phyloP scores from a whole-genome alignment of 2,329 filamentous ascomycete species.

The Esteya vermicola region DNA sequence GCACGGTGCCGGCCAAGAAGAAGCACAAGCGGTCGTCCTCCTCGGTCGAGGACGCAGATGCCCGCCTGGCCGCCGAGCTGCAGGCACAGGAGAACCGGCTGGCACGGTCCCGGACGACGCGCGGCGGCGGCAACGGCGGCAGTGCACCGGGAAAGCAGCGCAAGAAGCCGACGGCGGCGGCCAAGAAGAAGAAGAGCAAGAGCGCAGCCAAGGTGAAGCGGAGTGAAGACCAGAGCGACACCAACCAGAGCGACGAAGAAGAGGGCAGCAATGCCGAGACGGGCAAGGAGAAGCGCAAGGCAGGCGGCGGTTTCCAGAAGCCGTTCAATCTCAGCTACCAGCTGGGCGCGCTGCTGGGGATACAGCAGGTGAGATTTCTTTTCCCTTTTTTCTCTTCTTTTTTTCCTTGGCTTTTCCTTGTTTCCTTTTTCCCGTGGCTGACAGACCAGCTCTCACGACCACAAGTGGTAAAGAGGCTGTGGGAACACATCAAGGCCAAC shows the following conservation, averaged over 20 bases:
- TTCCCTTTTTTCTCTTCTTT: neutral
- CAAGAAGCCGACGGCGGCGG: slow-evolving; percentile 55
- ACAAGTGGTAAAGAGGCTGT: slow-evolving; percentile 91
- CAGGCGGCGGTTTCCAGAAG: slow-evolving; percentile 88
- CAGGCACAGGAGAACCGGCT: slow-evolving; percentile 83
- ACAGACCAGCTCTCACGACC: slow-evolving; percentile 69
- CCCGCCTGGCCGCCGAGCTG: slow-evolving; percentile 69
- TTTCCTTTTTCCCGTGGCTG: neutral
- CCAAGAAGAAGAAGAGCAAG: slow-evolving; percentile 66
- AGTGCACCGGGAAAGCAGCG: slow-evolving; percentile 43
- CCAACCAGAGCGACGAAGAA: slow-evolving; percentile 43
- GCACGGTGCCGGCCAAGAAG: slow-evolving; percentile 31
- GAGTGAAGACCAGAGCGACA: slow-evolving; percentile 69
- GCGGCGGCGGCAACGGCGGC: slow-evolving; percentile 63
- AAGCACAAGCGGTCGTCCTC: slow-evolving; percentile 52
- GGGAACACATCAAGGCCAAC: slow-evolving; percentile 84
- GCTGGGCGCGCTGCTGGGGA: slow-evolving; percentile 55
- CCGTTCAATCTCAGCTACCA: slow-evolving; percentile 60
- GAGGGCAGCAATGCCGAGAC: too few relatives aligned
- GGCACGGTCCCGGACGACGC: slow-evolving; percentile 54
- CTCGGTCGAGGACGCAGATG: slow-evolving; percentile 60
- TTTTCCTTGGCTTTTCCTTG: neutral
- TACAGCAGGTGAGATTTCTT: slow-evolving; percentile 41
- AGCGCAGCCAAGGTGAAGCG: slow-evolving; percentile 59
- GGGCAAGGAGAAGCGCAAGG: slow-evolving; percentile 60